Percentiles rank a stretch among this genome's conserved stretches.
Evolutionary conservation across 1,284 basidiomycete genomes (phyloP).

Genomic region (Moesziomyces parantarcticus): DNA sequence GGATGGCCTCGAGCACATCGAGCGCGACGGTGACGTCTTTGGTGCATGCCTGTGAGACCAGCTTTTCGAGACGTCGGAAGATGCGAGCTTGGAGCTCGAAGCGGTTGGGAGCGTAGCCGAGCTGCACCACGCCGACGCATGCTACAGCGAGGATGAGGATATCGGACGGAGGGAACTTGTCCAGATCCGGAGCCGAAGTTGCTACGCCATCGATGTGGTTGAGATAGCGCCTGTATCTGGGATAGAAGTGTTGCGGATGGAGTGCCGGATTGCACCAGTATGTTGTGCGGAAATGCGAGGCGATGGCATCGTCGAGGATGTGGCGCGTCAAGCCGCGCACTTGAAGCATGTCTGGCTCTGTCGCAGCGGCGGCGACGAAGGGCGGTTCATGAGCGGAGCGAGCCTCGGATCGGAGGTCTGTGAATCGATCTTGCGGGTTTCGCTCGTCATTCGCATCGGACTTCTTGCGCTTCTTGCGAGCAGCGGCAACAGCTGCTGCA

Average conservation of each 20-base stretch:
- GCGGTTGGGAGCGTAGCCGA: conserved; percentile 18
- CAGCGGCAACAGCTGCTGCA: background rate
- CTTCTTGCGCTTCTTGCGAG: conserved; percentile 26
- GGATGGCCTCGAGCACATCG: conserved; percentile 36
- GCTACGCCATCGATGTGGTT: conserved; percentile 24
- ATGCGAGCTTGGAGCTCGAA: conserved; percentile 47
- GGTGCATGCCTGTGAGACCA: conserved; percentile 29
- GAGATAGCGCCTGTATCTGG: conserved; percentile 26
- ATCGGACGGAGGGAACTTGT: conserved; percentile 26
- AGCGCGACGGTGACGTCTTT: conserved; percentile 32
- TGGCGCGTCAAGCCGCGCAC: conserved; percentile 37
- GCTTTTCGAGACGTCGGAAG: conserved; percentile 32
- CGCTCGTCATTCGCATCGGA: conserved; percentile 9
- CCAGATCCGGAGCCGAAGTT: conserved; percentile 10
- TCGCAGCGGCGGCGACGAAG: conserved; percentile 6
- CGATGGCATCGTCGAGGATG: conserved; percentile 29
- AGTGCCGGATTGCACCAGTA: conserved; percentile 43
- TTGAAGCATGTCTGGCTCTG: conserved; percentile 27
- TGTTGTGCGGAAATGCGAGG: conserved; percentile 32
- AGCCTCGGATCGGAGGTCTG: background rate
- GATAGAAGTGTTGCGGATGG: conserved; percentile 30
- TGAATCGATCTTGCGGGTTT: background rate
- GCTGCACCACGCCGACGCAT: conserved; percentile 38
- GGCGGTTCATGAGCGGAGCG: conserved; percentile 8
- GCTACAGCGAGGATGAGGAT: conserved; percentile 38